These are phyloP conservation scores for Oryza coarctata DNA, from an alignment of 176 grass and related monocot genomes.

Conservation along the genomic window DNA sequence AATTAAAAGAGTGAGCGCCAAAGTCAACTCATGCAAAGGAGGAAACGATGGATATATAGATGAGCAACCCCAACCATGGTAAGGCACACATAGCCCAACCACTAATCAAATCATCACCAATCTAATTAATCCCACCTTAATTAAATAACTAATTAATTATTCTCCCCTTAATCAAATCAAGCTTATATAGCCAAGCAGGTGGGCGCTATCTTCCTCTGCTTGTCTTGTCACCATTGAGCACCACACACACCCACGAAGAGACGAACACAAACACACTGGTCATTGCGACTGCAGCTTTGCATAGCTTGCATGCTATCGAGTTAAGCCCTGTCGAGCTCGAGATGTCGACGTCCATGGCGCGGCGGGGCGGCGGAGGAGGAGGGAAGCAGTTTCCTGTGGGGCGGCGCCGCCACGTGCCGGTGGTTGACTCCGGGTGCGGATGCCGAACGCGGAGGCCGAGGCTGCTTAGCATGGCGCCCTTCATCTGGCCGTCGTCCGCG, in stretches of 20 bases:
- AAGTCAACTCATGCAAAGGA: neutral
- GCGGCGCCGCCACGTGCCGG: constrained; percentile 42
- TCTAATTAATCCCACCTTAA: neutral
- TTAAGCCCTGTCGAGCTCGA: too few species aligned
- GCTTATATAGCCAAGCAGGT: neutral
- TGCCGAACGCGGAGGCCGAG: constrained; percentile 45
- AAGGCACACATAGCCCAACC: neutral
- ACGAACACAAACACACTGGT: too few species aligned
- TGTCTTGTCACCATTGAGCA: neutral
- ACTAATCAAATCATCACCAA: neutral
- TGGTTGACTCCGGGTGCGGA: constrained; percentile 47
- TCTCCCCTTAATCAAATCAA: neutral
- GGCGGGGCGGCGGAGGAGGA: neutral
- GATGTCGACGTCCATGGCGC: constrained; percentile 16
- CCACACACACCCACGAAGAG: too few species aligned
- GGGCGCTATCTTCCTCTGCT: neutral
- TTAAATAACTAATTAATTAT: too few species aligned
- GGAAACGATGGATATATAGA: too few species aligned
- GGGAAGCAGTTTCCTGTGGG: constrained; percentile 42
- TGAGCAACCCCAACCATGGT: neutral
- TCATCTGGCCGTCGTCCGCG: constrained; percentile 32
- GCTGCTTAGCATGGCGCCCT: constrained; percentile 42
- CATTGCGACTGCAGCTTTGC: too few species aligned
- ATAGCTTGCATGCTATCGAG: neutral
- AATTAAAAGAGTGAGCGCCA: neutral